Base-by-base conservation (phyloP, 768 basidiomycete genomes). In the Psilocybe azurescens region DNA sequence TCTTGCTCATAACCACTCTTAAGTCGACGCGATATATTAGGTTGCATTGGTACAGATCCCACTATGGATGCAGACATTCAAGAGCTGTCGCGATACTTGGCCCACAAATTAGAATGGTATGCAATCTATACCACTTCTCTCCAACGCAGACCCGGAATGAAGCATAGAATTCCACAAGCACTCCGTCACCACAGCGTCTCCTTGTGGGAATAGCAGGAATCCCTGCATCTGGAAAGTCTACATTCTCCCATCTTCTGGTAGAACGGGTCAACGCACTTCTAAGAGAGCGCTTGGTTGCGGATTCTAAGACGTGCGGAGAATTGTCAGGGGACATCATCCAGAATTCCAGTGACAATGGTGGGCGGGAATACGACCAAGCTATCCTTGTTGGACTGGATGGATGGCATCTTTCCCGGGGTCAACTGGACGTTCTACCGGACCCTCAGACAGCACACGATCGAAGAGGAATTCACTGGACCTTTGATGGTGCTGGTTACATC, bases 381-480 rank as follows among this genome's bases (percentile, higher is more conserved):
- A 79, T 91, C 33, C 83, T 94, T 47, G 85, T 97, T 9, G 86
- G 91, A 6, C 79, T 95, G 41, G 96, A 98, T 71, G 96, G 97
- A 10, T 99, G 95, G 94, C 96, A 99, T 73, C 81, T 91, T 61
- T 85, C 91, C 16, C 86, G 94, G 24, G 83, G 86, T 3, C 87
- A 92, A 65, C 85, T 99, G 29, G 93, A 93, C 68, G 70, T 77
- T 20, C 83, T 95, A 70, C 85, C 87, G 13, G 88, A 97, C 72
- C 89, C 95, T 0, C 79, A 83, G 56, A 82, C 88, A 44, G 94
- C 95, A 0, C 87, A 90, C 66, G 89, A 89, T 83, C 59, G 93
- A 50, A 85, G 95, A 20, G 96, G 96, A 2, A 88, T 83, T 13
- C 91, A 95, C 66, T 97, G 94, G 91, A 97, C 95, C 1, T 98